Evolutionary conservation across 306 rosid species (phyloP), one percentile per base, ranked within the genome.

Genomic region (Quercus wislizeni): DNA sequence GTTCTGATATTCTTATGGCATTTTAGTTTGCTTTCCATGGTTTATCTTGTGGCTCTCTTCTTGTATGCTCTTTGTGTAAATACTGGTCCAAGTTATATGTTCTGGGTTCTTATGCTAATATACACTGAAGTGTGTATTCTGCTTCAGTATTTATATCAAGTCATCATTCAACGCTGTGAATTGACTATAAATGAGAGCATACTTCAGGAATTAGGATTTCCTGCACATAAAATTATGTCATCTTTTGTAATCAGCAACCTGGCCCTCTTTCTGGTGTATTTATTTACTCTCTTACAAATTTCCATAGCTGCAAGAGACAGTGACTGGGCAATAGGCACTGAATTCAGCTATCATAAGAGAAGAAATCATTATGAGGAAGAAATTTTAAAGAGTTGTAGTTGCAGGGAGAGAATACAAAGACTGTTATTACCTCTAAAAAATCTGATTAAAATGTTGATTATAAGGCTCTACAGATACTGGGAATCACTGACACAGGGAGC

Each of bases 291-390:
- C 81, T 55, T 96, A 58, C 99, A 96, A 77, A 93, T 94, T 81
- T 96, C 98, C 49, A 96, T 93, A 78, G 90, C 98, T 10, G 96
- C 92, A 63, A 96, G 90, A 85, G 99, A 91, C 70, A 94, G 97
- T n/a, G 97, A 96, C 82, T 89, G 93, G 97, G 55, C 75, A 79
- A 85, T 89, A 31, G 89, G 88, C 78, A 79, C 89, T 5, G 90
- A 90, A 81, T 87, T 89, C 65, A 85, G 76, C 77, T 72, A 80
- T 70, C 20, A 31, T 67, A 81, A 84, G 88, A 87, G 91, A 85
- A 89, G 64, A 59, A 75, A 73, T 84, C 79, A 80, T 33, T 73
- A 78, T 74, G 72, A 88, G 69, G 83, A 88, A 82, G 87, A 86
- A 71, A 84, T 27, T 54, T 74, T 80, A 68, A 35, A 72, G 25